Evolutionary conservation across 345 rosid genomes (phyloP), one percentile per base, ranked within the genome.

Genomic region (Eucalyptus polybractea): DNA sequence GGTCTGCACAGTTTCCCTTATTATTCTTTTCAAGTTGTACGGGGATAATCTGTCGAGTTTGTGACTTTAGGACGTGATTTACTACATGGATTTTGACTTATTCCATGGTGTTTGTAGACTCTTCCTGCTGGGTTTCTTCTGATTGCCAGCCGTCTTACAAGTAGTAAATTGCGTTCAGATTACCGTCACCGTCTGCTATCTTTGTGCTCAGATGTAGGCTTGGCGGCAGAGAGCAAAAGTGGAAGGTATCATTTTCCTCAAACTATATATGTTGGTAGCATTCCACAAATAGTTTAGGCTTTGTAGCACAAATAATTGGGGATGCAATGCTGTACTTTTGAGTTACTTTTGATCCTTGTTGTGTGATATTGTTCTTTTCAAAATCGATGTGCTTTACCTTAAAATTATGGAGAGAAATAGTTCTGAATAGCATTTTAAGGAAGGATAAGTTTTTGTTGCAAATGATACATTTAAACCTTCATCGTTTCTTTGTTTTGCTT

Each of bases 81-180:
- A 88, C 91, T 87, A 90, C 80, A 89, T 91, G 91, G 90, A 89
- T 62, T 50, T 86, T 90, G 96, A 95, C 95, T 87, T 65, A 89
- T 96, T 92, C 93, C 90, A 89, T 92, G 92, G 90, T 92, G 89
- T 91, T 91, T 95, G 94, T 95, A 98, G 99, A 98, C 99, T 93
- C 99, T 98, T 90, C 99, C 99, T 93, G 99, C 99, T 91, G 99
- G 99, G 90, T 96, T 98, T 94, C 97, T 94, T 93, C 92, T 96
- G 91, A 95, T 98, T 93, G 97, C 98, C 90, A 92, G 93, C 90
- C 95, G 96, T 90, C 99, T 98, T 88, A 94, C 88, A 89, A 93
- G 92, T 91, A 88, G 91, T 76, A 97, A 94, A 90, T 91, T 98
- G 94, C 98, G 99, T 76, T 93, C 97, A 50, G 99, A 98, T 92